Evolutionary conservation across 202 grass and related monocot genomes (phyloP), one percentile per base, ranked within the genome.

Genomic region (Elaeis oleifera): DNA sequence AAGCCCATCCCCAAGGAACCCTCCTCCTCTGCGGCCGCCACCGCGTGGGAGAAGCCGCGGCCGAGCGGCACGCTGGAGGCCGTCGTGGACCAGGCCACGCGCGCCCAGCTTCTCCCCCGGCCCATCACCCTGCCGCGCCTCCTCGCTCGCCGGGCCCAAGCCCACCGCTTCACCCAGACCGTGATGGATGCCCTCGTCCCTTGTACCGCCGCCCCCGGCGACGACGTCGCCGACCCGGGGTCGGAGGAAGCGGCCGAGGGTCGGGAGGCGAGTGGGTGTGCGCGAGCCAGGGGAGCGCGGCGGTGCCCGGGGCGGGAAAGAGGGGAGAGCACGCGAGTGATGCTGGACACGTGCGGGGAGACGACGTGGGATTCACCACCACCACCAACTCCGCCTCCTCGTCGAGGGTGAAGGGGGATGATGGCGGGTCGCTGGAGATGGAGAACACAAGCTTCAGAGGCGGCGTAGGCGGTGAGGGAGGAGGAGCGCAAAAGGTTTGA

Each of bases 21-120:
- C 4, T 44, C 61, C 48, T 5, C 60, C 4, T 22, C 66, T 25
- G 15, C 28, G 5, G 5, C 72, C 16, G 18, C 69, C 44, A 16
- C 52, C 24, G 0, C 50, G 28, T 13, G 78, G 65, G 54, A 14
- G 14, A 11, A 72, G 60, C 0, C 25, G 29, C 1, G 74, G 81
- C 67, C 74, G 29, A 44, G 36, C 4, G 87, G 85, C 73, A 99
- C 80, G 16, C 79, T 99, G 6, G 94, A 99, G 73, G 83, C 83
- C 1, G 83, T 99, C 25, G 94, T 99, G 8, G 78, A 87, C 16
- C 86, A 94, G 71, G 88, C 88, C 62, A 67, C 82, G 13, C 74
- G 72, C 27, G 53, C 64, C 8, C 79, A 81, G 61, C 75, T 78
- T 67, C 26, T n/a, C 84, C 53, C 0, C 53, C 26, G 22, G 1